Percentiles rank a stretch among this genome's conserved stretches.
Evolutionary conservation across 2,329 filamentous ascomycete species (phyloP).

Genomic region (Aureobasidium melanogenum): DNA sequence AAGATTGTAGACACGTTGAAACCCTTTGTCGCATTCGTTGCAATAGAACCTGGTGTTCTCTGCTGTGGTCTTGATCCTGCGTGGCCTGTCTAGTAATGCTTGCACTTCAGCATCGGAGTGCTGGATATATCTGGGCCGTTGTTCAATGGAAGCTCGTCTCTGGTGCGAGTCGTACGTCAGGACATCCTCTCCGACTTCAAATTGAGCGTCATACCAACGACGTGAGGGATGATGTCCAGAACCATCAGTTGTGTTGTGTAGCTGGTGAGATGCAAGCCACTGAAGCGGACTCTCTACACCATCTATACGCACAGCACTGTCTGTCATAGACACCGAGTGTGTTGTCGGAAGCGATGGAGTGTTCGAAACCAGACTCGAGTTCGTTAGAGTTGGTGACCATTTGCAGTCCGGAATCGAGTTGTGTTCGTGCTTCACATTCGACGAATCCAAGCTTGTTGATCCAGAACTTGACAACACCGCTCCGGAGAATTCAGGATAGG

Average conservation of each 20-base stretch:
- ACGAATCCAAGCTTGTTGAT: neutral
- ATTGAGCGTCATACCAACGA: neutral
- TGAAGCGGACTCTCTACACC: neutral
- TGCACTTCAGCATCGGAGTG: neutral
- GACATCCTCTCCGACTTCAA: neutral
- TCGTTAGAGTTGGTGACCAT: neutral
- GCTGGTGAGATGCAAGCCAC: neutral
- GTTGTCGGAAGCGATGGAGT: neutral
- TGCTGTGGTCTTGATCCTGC: slow-evolving; percentile 33
- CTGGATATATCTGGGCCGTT: neutral
- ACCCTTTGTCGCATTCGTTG: slow-evolving; percentile 65
- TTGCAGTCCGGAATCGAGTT: neutral
- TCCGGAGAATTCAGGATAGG: neutral
- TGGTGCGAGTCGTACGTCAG: neutral
- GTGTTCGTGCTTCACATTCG: neutral
- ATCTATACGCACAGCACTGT: neutral
- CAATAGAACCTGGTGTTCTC: slow-evolving; percentile 67
- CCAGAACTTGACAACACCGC: neutral
- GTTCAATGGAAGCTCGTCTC: neutral
- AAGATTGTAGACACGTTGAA: slow-evolving; percentile 78
- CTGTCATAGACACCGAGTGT: neutral
- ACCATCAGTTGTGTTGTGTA: neutral
- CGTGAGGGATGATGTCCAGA: neutral
- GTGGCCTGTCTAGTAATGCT: slow-evolving; percentile 14
- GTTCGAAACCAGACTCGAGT: neutral